Evolutionary conservation across 1,139 yeast species (phyloP).

Genomic region (Pichia sp.): DNA sequence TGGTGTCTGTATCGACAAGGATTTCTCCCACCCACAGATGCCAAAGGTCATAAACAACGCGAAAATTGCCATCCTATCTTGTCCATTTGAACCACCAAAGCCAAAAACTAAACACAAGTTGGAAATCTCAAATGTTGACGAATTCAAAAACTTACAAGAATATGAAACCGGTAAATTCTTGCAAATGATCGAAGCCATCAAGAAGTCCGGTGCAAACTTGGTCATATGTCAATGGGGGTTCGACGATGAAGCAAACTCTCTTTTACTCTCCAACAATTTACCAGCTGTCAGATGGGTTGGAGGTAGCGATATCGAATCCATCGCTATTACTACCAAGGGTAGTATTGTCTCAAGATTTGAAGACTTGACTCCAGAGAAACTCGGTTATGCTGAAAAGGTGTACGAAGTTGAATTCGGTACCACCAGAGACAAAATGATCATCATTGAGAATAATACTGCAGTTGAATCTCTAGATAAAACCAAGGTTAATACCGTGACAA

Average conservation of each 20-base stretch:
- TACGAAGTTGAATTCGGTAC: slow-evolving; percentile 93
- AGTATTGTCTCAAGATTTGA: slow-evolving; percentile 96
- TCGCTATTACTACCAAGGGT: slow-evolving; percentile 97
- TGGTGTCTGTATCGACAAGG: slow-evolving; percentile 93
- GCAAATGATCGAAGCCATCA: slow-evolving; percentile 84
- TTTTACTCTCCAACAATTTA: slow-evolving; percentile 75
- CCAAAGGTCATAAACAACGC: slow-evolving; percentile 75
- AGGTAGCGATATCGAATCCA: slow-evolving; percentile 90
- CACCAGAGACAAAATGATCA: slow-evolving; percentile 92
- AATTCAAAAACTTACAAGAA: slow-evolving; percentile 80
- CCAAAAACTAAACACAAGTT: slow-evolving; percentile 98
- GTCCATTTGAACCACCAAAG: slow-evolving; percentile 99
- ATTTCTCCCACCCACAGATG: slow-evolving; percentile 98
- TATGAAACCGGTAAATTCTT: slow-evolving; percentile 88
- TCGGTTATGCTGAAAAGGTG: slow-evolving; percentile 83
- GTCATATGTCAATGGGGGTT: slow-evolving; percentile 99
- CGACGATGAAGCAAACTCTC: slow-evolving; percentile 97
- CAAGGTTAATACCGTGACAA: slow-evolving; percentile 61
- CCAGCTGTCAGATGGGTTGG: slow-evolving; percentile 99
- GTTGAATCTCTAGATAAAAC: slow-evolving; percentile 43
- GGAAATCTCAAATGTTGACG: slow-evolving; percentile 88
- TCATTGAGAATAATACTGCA: slow-evolving; percentile 85
- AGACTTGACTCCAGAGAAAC: slow-evolving; percentile 72
- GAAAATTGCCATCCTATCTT: slow-evolving; percentile 87
- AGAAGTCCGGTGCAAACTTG: slow-evolving; percentile 87